Evolutionary conservation across 306 rosid genomes (phyloP), one percentile per base, ranked within the genome.

Genomic region (Trifolium subterraneum): DNA sequence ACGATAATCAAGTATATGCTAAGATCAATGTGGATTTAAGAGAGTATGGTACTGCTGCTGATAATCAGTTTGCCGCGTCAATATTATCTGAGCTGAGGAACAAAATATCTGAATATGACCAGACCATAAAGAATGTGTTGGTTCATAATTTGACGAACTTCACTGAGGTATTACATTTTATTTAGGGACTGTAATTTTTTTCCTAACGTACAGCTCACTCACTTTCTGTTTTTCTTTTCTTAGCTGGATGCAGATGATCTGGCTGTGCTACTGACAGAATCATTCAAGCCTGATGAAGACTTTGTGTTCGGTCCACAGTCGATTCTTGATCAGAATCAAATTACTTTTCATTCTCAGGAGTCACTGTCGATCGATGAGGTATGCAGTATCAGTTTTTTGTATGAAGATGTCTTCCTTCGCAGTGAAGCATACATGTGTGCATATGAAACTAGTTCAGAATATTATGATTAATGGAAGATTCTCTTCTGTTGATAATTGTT

Each of bases 221-320:
- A 38, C 48, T 60, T 52, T 68, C 68, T 61, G 60, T 80, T 70
- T 50, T 79, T 33, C 61, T 69, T 80, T 76, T 78, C 79, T 87
- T 77, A 93, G 99, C 63, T 88, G 90, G 87, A 88, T 61, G 85
- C 67, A 56, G 90, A 79, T 79, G 88, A 77, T 56, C 80, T 95
- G 75, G 73, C 84, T n/a, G 66, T 71, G 74, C 92, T 82, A 58
- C 84, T 95, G 74, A 86, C 84, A 7, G 96, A 90, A 83, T 16
- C 85, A 47, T 95, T 92, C 81, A 72, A 85, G 77, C 95, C 97
- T 13, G 97, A 92, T 79, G 99, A 94, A 71, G 89, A 88, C n/a
- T 90, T 87, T 77, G 76, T 86, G 85, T 90, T 88, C 73, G 96
- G 98, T 59, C 97, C 93, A 44, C 90, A 77, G 80, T 92, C 96